Percentiles rank a stretch among this genome's conserved stretches.
phyloP scores from a whole-genome alignment of 805 yeast species.

The Yarrowia sp. region DNA sequence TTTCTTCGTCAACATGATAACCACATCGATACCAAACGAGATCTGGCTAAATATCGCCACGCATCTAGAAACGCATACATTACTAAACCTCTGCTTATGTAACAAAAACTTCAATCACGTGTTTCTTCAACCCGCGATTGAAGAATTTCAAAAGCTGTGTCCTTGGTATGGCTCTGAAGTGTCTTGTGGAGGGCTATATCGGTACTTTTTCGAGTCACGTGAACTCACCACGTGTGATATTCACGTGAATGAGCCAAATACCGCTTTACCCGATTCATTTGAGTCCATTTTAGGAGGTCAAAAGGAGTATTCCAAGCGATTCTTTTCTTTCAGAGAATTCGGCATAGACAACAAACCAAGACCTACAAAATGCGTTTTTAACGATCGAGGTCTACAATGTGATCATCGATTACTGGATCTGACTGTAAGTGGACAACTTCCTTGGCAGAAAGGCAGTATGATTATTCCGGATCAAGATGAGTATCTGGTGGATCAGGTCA shows the following conservation, averaged over 20 bases:
- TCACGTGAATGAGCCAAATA: not conserved
- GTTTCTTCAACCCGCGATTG: not conserved
- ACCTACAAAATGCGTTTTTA: not conserved
- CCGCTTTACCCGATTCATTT: not conserved
- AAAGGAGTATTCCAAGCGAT: not conserved
- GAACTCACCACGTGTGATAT: not conserved
- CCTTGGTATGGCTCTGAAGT: not conserved
- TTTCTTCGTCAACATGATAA: not conserved
- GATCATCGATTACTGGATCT: not conserved
- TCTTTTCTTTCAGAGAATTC: not conserved
- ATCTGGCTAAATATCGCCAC: not conserved
- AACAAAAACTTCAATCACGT: not conserved
- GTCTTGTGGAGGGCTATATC: not conserved
- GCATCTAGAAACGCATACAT: not conserved
- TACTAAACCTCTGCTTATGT: not conserved
- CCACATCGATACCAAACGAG: not conserved
- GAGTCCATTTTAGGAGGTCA: not conserved
- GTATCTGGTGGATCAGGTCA: too few relatives aligned
- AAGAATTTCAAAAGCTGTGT: not conserved
- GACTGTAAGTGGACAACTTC: not conserved
- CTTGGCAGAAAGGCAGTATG: not conserved
- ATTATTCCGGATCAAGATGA: not conserved
- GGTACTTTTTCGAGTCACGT: not conserved
- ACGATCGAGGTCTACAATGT: not conserved
- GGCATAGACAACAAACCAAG: not conserved